Base-by-base conservation (phyloP, 768 basidiomycete genomes). In the Saitozyma sp. region DNA sequence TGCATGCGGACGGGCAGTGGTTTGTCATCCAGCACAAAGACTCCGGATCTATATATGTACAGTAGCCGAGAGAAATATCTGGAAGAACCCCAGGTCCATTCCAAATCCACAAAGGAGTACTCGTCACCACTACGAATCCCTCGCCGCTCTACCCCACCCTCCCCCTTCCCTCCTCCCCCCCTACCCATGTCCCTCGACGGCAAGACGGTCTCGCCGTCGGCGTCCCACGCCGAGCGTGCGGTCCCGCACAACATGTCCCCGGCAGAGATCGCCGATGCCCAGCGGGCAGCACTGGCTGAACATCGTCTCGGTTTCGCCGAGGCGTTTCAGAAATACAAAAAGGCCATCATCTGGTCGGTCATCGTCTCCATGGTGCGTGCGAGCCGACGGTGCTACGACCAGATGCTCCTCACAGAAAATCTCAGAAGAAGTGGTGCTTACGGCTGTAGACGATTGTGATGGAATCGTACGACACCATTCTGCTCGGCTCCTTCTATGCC, bases 271-370 rank as follows among this genome's bases (percentile, higher is more conserved):
- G 29, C 29, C 29, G 29, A 29, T 29, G 29, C 29, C 2, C 29
- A 29, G 29, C 29, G 29, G 29, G 29, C 29, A 5, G 29, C 29
- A 29, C 29, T 29, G 29, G 29, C 29, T 29, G 20, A 54, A 37
- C 19, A 54, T 7, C 38, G 17, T 20, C 52, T 29, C n/a, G 38
- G 17, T 10, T 54, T 77, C 42, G 16, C 51, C 37, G 63, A 75
- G 17, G 78, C 74, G 9, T 46, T 79, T 46, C 42, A 41, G 11
- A 59, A 54, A 43, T 77, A 79, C 67, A 71, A 63, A 41, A 65
- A 66, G 45, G 75, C 74, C 13, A 63, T 77, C 16, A 63, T 73
- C 29, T 79, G 68, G 67, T 73, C 71, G 37, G 61, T 77, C 50
- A 62, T 71, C 49, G 68, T 75, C 66, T 63, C 62, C n/a, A 49